phyloP scores from a whole-genome alignment of 768 basidiomycete species.

The Cytidiella melzeri region DNA sequence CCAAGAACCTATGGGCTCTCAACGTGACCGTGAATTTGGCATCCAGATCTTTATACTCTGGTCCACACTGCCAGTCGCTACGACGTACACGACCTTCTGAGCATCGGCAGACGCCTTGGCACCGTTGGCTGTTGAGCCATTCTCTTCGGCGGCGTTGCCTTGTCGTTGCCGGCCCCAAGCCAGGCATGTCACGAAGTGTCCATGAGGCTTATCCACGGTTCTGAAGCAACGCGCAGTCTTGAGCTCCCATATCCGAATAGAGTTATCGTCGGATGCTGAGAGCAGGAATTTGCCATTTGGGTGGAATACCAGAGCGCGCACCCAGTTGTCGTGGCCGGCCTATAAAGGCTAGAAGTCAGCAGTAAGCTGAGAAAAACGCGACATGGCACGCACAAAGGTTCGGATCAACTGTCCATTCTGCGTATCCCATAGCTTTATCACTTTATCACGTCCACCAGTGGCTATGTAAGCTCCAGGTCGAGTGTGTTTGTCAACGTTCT shows the following conservation, averaged over 20 bases:
- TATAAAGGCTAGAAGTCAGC: slow-evolving; percentile 21
- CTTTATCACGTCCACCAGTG: slow-evolving; percentile 87
- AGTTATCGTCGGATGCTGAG: slow-evolving; percentile 91
- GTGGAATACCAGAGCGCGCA: slow-evolving; percentile 83
- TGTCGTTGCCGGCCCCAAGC: slow-evolving; percentile 64
- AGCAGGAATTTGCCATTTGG: slow-evolving; percentile 85
- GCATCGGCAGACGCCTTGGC: slow-evolving; percentile 24
- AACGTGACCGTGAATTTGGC: slow-evolving; percentile 24
- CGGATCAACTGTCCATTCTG: slow-evolving; percentile 75
- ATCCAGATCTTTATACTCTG: slow-evolving; percentile 62
- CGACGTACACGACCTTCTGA: slow-evolving; percentile 63
- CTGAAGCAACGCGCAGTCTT: slow-evolving; percentile 80
- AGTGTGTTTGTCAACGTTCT: slow-evolving; percentile 48
- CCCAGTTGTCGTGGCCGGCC: slow-evolving; percentile 87
- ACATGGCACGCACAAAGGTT: slow-evolving; percentile 49
- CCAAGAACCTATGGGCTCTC: slow-evolving; percentile 20
- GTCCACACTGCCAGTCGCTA: slow-evolving; percentile 65
- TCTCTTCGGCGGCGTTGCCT: slow-evolving; percentile 31
- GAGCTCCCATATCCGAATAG: slow-evolving; percentile 86
- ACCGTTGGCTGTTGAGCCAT: slow-evolving; percentile 32
- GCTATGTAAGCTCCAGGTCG: slow-evolving; percentile 57
- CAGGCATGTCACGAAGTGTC: slow-evolving; percentile 75
- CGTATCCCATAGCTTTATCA: slow-evolving; percentile 87
- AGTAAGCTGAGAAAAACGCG: background rate
- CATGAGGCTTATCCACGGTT: slow-evolving; percentile 75